These are phyloP conservation scores for Mycena rebaudengoi DNA, from an alignment of 768 basidiomycete genomes.

Conservation along the genomic window DNA sequence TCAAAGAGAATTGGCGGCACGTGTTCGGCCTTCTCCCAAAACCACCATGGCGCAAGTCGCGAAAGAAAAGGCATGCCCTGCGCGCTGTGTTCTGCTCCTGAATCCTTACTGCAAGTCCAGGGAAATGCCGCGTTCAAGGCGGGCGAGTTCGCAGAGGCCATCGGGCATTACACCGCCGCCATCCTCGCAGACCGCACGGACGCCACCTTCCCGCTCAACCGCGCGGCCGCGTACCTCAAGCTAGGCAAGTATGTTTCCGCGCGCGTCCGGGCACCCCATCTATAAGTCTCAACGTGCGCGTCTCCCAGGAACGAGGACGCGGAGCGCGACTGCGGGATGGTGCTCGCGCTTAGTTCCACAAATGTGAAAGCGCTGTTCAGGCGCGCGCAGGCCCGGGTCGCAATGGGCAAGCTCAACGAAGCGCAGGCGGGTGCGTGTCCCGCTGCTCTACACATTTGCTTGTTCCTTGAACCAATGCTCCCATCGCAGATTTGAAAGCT, in stretches of 20 bases:
- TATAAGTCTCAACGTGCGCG: constrained; percentile 22
- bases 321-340: constrained; percentile 79
- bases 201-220: constrained; percentile 84
- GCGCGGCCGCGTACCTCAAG: constrained; percentile 93
- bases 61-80: constrained; percentile 36
- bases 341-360: constrained; percentile 58
- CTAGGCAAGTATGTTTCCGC: constrained; percentile 84
- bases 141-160: constrained; percentile 77
- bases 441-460: neutral
- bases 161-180: constrained; percentile 89
- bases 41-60: constrained; percentile 38
- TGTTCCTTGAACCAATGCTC: constrained; percentile 6
- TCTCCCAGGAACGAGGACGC: constrained; percentile 75
- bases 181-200: constrained; percentile 75
- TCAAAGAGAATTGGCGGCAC: neutral
- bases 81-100: neutral
- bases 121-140: constrained; percentile 89
- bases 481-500: constrained; percentile 62
- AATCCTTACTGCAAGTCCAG: constrained; percentile 47
- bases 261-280: neutral
- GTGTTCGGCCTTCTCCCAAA: neutral
- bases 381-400: constrained; percentile 75
- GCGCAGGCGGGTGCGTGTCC: constrained; percentile 66
- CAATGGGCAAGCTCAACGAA: constrained; percentile 59
- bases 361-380: constrained; percentile 87